Conservation (phyloP, 2,329 filamentous ascomycete genomes). For the Neopestalotiopsis clavispora region DNA sequence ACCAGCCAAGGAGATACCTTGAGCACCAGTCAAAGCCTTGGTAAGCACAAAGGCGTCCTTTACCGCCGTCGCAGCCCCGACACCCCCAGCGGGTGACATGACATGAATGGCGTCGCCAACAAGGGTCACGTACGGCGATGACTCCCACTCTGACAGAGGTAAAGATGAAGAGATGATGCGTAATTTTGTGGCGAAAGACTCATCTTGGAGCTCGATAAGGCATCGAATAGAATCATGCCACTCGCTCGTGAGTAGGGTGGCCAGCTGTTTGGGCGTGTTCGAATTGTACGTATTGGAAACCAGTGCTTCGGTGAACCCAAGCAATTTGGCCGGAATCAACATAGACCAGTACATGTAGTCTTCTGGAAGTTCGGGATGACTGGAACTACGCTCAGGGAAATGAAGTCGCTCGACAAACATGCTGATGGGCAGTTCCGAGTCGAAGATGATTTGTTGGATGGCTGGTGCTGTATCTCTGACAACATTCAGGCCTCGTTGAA, state of each 20-base stretch:
- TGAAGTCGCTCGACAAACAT: slow-evolving; percentile 5
- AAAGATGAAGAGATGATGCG: neutral
- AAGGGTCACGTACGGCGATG: neutral
- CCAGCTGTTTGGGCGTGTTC: neutral
- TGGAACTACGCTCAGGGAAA: neutral
- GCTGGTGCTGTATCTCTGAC: neutral
- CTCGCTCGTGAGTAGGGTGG: neutral
- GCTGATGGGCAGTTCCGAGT: neutral
- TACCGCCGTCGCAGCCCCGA: neutral
- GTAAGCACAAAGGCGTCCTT: neutral
- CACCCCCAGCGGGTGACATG: slow-evolving; percentile 2
- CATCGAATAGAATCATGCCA: neutral
- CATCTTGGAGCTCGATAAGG: neutral
- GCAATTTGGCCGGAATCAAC: neutral
- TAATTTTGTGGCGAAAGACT: neutral
- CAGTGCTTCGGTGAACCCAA: neutral
- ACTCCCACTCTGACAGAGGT: neutral
- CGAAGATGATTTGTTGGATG: neutral
- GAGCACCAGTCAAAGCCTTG: neutral
- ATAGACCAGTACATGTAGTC: slow-evolving; percentile 6
- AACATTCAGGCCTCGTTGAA: neutral
- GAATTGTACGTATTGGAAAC: neutral
- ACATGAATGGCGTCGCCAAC: neutral
- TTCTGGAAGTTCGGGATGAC: neutral
- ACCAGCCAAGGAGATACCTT: neutral